A percentile compares a stretch with the other conserved stretches of the same genome.
Conservation (phyloP, 208 protist species). For the Borovskyia barvae region DNA sequence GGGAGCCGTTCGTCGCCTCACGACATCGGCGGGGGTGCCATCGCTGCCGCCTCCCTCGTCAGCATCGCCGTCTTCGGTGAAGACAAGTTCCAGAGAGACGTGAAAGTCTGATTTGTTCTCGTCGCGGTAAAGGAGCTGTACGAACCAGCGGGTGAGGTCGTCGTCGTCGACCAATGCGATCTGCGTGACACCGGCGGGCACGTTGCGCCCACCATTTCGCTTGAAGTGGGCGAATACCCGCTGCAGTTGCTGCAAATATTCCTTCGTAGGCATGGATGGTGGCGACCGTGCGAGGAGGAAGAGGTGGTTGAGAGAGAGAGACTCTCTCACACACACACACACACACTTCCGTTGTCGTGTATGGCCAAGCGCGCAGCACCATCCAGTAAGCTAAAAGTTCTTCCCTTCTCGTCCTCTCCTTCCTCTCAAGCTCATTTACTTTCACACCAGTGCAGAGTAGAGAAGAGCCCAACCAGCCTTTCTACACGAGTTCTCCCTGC, state of each 20-base stretch:
- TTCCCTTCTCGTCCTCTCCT: too few species aligned
- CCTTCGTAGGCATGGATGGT: conserved; percentile 31
- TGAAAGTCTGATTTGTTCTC: conserved; percentile 67
- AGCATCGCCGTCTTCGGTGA: conserved; percentile 30
- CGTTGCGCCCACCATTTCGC: conserved; percentile 36
- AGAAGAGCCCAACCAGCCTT: too few species aligned
- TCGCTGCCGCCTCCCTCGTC: neutral
- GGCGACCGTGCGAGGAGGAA: neutral
- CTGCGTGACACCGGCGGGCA: conserved; percentile 19
- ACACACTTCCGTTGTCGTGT: too few species aligned
- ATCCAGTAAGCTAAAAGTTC: too few species aligned
- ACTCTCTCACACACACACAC: conserved; percentile 2
- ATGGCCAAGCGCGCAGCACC: too few species aligned
- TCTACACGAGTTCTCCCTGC: too few species aligned
- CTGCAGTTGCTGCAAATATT: conserved; percentile 61
- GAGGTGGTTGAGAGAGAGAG: conserved; percentile 1
- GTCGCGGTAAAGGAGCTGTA: conserved; percentile 70
- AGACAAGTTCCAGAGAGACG: conserved; percentile 60
- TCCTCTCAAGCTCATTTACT: too few species aligned
- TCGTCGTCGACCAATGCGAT: conserved; percentile 75
- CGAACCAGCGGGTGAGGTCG: conserved; percentile 74
- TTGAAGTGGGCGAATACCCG: conserved; percentile 50
- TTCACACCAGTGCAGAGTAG: too few species aligned
- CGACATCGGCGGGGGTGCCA: too few species aligned
- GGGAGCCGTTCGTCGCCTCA: too few species aligned